Base-by-base conservation (phyloP, 768 basidiomycete genomes). In the Lactifluus rugatus region DNA sequence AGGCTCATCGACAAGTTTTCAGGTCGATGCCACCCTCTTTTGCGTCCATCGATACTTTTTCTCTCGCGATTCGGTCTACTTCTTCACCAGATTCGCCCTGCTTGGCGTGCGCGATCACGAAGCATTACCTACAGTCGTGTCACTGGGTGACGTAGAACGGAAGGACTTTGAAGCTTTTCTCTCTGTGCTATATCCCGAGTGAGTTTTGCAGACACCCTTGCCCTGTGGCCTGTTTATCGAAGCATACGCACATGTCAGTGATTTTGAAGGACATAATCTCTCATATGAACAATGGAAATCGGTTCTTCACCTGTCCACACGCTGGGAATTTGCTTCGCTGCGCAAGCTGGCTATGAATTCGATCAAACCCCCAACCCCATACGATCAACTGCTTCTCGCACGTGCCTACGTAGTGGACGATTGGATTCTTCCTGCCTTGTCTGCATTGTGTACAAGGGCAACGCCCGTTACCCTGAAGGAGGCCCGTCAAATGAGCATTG, bases 251-350 rank as follows among this genome's bases (percentile, higher is more conserved):
- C 11, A 6, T 21, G 4, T 1, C 49, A 64, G 63, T 21, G 46
- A 56, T 39, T 64, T 62, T 23, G 48, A 64, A 3, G 51, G 45
- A 10, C 46, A 48, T 17, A 42, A 54, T 11, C 56, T 62, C 25
- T 45, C 52, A 13, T 66, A 59, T 19, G 65, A 65, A 17, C 64
- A 66, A 26, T 71, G 71, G 67, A 63, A 64, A 17, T 66, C 70
- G 14, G 64, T 71, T 23, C 62, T 71, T 19, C 57, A 65, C 46
- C 21, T 68, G 46, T 64, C 68, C 13, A 60, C 67, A 58, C 69
- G 26, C 45, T 76, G 36, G 73, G 69, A 54, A 54, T 70, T 62
- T 57, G 67, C 64, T 44, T 61, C 54, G 51, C 70, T 64, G 63
- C 72, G 58, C 63, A 59, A 46, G 10, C 57, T 61, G 25, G 56